Conservation (phyloP, 2,329 filamentous ascomycete species). For the Diaporthe australafricana region DNA sequence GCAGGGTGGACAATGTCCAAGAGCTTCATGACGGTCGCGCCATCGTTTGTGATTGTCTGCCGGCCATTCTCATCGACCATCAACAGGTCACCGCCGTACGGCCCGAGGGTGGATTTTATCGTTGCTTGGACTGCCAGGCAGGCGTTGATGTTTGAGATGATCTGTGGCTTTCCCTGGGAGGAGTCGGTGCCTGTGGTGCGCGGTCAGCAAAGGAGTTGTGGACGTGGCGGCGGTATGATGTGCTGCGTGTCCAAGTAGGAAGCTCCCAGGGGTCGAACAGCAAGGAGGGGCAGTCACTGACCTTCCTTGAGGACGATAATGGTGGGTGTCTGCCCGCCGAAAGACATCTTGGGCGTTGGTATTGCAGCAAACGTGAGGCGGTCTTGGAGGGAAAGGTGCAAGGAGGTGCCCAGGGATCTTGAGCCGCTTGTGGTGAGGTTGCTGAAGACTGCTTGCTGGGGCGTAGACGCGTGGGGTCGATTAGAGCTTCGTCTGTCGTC, state of each 20-base stretch:
- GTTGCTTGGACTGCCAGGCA: slow-evolving; percentile 95
- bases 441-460: slow-evolving; percentile 23
- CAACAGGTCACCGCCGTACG: slow-evolving; percentile 95
- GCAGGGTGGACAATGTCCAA: slow-evolving; percentile 99
- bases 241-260: slow-evolving; percentile 20
- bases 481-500: slow-evolving; percentile 30
- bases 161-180: slow-evolving; percentile 96
- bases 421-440: slow-evolving; percentile 19
- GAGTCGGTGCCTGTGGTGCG: slow-evolving; percentile 84
- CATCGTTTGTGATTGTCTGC: slow-evolving; percentile 99
- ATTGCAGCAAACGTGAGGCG: background rate
- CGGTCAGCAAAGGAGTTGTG: slow-evolving; percentile 35
- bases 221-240: slow-evolving; percentile 31
- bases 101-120: slow-evolving; percentile 94
- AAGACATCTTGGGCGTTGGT: slow-evolving; percentile 76
- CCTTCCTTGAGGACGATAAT: slow-evolving; percentile 99
- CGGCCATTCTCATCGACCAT: slow-evolving; percentile 95
- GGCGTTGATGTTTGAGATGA: slow-evolving; percentile 98
- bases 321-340: slow-evolving; percentile 96
- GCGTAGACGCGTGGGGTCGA: slow-evolving; percentile 35
- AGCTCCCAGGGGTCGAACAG: slow-evolving; percentile 40
- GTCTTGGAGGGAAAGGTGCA: background rate
- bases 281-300: slow-evolving; percentile 59
- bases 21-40: slow-evolving; percentile 99
- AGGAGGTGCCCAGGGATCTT: slow-evolving; percentile 10